Conservation (phyloP, 1,139 yeast species). For the Casaregolazyma lundiana region DNA sequence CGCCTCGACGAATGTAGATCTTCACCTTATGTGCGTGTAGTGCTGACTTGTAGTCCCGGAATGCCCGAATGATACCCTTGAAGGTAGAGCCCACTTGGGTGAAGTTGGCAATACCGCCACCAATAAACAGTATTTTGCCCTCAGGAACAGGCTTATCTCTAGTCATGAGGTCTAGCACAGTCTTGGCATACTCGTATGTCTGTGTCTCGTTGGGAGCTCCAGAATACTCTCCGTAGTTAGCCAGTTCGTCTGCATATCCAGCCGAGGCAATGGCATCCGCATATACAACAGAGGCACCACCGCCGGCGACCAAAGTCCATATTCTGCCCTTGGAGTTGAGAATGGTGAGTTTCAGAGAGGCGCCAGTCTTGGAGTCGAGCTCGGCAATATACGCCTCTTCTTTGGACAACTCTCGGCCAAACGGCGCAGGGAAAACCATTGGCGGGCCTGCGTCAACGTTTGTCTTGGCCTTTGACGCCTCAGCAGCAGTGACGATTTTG, state of each 20-base stretch:
- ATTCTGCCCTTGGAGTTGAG: slow-evolving; percentile 42
- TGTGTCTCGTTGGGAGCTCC: slow-evolving; percentile 44
- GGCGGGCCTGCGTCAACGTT: slow-evolving; percentile 44
- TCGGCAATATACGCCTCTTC: slow-evolving; percentile 47
- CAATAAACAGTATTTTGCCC: slow-evolving; percentile 43
- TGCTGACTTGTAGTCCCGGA: slow-evolving; percentile 38
- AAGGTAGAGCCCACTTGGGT: slow-evolving; percentile 46
- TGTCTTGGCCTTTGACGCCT: slow-evolving; percentile 24
- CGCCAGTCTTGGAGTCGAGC: slow-evolving; percentile 46
- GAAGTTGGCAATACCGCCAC: slow-evolving; percentile 47
- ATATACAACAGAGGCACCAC: slow-evolving; percentile 45
- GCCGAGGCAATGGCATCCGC: slow-evolving; percentile 47
- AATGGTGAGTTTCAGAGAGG: slow-evolving; percentile 42
- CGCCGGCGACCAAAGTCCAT: slow-evolving; percentile 46
- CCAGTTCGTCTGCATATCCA: slow-evolving; percentile 41
- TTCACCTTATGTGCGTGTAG: slow-evolving; percentile 40
- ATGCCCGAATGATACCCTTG: slow-evolving; percentile 46
- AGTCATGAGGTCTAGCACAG: slow-evolving; percentile 44
- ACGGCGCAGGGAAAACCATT: slow-evolving; percentile 47
- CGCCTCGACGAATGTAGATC: slow-evolving; percentile 44
- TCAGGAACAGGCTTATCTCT: slow-evolving; percentile 38
- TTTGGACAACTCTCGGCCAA: slow-evolving; percentile 42
- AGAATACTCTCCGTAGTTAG: slow-evolving; percentile 46
- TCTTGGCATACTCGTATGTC: slow-evolving; percentile 46
- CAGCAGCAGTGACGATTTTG: slow-evolving; percentile 25